Base-by-base conservation (phyloP, 495 filamentous ascomycete species). In the Neurospora sp. region DNA sequence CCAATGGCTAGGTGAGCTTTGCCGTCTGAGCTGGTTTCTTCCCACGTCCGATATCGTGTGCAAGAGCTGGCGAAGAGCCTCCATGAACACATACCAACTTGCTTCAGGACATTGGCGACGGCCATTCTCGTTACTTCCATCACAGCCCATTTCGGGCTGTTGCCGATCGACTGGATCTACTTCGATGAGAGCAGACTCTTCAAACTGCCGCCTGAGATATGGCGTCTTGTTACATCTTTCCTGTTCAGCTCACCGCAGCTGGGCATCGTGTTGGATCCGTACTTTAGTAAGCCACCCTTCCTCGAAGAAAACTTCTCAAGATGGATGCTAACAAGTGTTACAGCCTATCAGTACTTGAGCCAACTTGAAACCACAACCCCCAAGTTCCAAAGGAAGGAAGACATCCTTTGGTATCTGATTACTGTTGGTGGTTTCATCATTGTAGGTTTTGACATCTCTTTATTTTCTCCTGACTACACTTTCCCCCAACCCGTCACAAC, bases 201-300 rank as follows among this genome's bases (percentile, higher is more conserved):
- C 79, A 86, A 84, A 73, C 78, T 92, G 68, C 87, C 89, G 39
- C 94, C 94, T 69, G 78, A 82, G 73, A 77, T 86, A 73, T 85
- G 84, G 79, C 81, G 82, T 70, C 76, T 94, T 3, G 80, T 89
- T 42, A 91, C 92, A 12, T 83, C 86, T 48, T 97, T 96, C 82
- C 80, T 94, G 44, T 79, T 97, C 71, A 94, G 91, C 14, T 85
- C 88, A 40, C 82, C 85, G 17, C 73, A 87, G 40, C 76, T 95
- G 70, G 80, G 79, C 65, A 90, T 97, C 68, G 73, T 97, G 42
- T 84, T 96, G 78, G 93, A 98, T 82, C 90, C 94, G 37, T 96
- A 93, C 82, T 92, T 94, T 78, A 79, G 91, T 94, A 88, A 78
- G 89, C 48, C 22, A 10, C 22, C 69, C 69, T 42, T 37, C 31